Evolutionary conservation across 1,284 basidiomycete genomes (phyloP).

Genomic region (Microbotryum scabiosae): DNA sequence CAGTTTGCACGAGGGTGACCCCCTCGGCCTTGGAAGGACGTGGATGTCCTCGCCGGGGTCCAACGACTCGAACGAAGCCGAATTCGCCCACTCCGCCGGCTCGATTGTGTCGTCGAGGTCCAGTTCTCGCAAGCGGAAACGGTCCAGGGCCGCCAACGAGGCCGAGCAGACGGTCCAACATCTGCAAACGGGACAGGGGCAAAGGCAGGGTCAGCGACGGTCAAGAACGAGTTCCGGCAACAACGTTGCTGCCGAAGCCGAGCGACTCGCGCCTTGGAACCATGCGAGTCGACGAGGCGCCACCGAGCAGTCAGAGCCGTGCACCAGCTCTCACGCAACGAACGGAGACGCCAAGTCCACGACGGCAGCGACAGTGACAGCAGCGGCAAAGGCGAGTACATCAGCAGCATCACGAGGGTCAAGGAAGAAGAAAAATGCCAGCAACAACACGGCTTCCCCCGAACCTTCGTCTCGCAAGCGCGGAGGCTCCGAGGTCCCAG

Average conservation of each 20-base stretch:
- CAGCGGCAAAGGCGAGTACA: background rate
- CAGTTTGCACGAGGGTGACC: too few relatives aligned
- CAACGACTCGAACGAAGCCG: slow-evolving; percentile 4
- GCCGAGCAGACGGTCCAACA: background rate
- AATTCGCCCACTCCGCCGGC: background rate
- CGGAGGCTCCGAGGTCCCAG: slow-evolving; percentile 25
- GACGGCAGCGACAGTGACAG: background rate
- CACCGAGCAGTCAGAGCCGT: too few relatives aligned
- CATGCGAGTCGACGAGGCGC: too few relatives aligned
- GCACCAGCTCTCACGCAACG: too few relatives aligned
- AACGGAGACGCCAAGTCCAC: too few relatives aligned
- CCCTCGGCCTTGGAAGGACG: too few relatives aligned
- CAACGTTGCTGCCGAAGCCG: too few relatives aligned
- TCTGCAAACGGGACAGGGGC: background rate
- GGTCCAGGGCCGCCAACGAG: background rate
- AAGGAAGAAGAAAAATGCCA: background rate
- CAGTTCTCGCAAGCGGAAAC: background rate
- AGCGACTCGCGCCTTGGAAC: too few relatives aligned
- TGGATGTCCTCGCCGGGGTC: background rate
- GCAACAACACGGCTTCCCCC: too few relatives aligned
- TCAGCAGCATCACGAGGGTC: background rate
- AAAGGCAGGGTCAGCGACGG: too few relatives aligned
- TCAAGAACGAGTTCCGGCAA: too few relatives aligned
- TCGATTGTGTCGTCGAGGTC: background rate
- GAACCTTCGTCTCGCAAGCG: too few relatives aligned